These are phyloP conservation scores for Parastagonospora nodorum DNA, from an alignment of 2,329 filamentous ascomycete genomes.

Conservation along the genomic window DNA sequence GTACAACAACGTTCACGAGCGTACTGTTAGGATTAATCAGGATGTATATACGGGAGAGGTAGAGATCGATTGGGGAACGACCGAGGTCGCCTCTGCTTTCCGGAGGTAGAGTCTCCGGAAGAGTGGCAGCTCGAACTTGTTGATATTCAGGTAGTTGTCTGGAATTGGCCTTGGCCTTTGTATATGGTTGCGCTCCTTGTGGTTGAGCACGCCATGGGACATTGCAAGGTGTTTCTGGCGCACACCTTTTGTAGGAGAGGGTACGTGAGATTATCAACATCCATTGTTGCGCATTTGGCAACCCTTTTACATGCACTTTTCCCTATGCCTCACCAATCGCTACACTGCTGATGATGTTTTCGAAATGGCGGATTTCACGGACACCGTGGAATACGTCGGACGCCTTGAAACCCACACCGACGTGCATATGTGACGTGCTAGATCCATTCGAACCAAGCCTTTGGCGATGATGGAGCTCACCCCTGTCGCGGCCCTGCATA, in stretches of 20 bases:
- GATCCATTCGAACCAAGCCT: neutral
- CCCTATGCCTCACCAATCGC: too few relatives aligned
- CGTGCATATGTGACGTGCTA: neutral
- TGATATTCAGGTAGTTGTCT: conserved; percentile 7
- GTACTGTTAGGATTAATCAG: conserved; percentile 48
- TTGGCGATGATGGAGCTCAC: neutral
- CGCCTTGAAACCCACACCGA: neutral
- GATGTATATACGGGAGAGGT: conserved; percentile 54
- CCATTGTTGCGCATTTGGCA: too few relatives aligned
- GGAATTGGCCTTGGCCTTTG: neutral
- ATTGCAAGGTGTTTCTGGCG: too few relatives aligned
- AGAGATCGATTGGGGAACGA: conserved; percentile 46
- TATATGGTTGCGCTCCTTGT: neutral
- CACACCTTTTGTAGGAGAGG: too few relatives aligned
- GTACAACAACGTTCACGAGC: conserved; percentile 61
- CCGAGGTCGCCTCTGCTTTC: conserved; percentile 39
- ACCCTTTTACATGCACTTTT: too few relatives aligned
- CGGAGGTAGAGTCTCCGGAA: conserved; percentile 28
- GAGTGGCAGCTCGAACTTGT: conserved; percentile 17
- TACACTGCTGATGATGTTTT: too few relatives aligned
- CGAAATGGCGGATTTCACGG: too few relatives aligned
- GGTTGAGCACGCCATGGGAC: too few relatives aligned
- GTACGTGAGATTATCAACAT: too few relatives aligned
- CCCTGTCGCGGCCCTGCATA: conserved; percentile 4
- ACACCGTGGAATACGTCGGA: neutral